Evolutionary conservation across 2,329 filamentous ascomycete genomes (phyloP).

Genomic region (Diplodia sapinea): DNA sequence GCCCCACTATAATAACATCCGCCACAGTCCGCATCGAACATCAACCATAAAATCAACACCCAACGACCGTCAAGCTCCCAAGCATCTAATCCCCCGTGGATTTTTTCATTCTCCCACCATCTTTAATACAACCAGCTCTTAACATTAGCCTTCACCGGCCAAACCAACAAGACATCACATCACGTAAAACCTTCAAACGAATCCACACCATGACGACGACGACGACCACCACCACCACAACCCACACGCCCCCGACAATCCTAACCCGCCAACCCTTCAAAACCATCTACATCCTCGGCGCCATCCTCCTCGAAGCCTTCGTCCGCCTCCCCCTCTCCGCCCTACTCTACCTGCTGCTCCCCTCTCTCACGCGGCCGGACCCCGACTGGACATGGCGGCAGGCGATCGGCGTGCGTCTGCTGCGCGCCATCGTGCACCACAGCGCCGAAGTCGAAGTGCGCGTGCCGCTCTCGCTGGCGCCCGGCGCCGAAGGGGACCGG

Average conservation of each 20-base stretch:
- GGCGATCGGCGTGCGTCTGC: constrained; percentile 44
- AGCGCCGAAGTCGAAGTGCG: constrained; percentile 38
- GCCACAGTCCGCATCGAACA: not conserved
- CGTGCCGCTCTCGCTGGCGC: constrained; percentile 44
- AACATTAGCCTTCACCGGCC: not conserved
- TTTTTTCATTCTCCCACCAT: too few species aligned
- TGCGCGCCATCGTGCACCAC: constrained; percentile 45
- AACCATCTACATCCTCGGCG: constrained; percentile 46
- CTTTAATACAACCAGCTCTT: too few species aligned
- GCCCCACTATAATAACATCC: not conserved
- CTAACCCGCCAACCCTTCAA: constrained; percentile 49
- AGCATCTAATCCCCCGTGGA: not conserved
- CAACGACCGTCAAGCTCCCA: not conserved
- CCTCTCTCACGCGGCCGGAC: constrained; percentile 46
- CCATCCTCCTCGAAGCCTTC: constrained; percentile 41
- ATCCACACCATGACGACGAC: not conserved
- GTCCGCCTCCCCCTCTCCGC: constrained; percentile 49
- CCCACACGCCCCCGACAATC: constrained; percentile 14
- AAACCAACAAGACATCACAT: not conserved
- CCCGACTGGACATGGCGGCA: constrained; percentile 49
- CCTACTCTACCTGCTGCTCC: constrained; percentile 44
- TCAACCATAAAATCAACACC: not conserved
- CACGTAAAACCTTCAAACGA: not conserved
- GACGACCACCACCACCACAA: not conserved
- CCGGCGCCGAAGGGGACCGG: constrained; percentile 48